A percentile compares a stretch with the other conserved stretches of the same genome.
These are phyloP conservation scores for Syzygium syzygioides DNA, from an alignment of 441 rosid genomes.

Conservation along the genomic window DNA sequence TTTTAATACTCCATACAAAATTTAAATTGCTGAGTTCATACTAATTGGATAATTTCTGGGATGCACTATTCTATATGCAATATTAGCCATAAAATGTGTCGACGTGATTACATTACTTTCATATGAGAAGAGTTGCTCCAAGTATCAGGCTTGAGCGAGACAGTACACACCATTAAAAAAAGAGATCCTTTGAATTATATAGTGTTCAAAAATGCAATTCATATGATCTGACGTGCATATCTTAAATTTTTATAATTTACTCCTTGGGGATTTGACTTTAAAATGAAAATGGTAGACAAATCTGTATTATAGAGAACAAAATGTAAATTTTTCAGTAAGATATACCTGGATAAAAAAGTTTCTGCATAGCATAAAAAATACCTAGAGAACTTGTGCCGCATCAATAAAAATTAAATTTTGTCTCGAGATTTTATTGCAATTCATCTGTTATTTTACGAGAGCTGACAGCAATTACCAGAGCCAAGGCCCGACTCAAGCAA, in stretches of 20 bases:
- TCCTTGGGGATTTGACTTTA: not conserved
- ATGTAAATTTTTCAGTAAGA: not conserved
- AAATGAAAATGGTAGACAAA: not conserved
- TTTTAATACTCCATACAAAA: not conserved
- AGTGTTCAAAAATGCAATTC: not conserved
- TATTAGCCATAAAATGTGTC: not conserved
- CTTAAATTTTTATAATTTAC: not conserved
- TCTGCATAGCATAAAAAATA: not conserved
- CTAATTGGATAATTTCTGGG: not conserved
- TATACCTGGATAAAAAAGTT: not conserved
- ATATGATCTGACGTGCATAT: not conserved
- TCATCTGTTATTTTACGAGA: not conserved
- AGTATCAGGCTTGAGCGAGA: not conserved
- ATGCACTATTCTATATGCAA: not conserved
- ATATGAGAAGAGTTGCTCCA: not conserved
- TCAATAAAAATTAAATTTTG: not conserved
- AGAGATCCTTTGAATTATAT: not conserved
- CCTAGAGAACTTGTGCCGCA: not conserved
- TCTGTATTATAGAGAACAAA: not conserved
- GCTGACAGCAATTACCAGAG: not conserved
- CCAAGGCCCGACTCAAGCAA: not conserved
- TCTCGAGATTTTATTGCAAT: not conserved
- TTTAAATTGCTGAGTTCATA: not conserved
- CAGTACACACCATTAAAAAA: not conserved
- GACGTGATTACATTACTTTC: not conserved